Conservation (phyloP, 2,329 filamentous ascomycete species). For the Alternaria infectoria region DNA sequence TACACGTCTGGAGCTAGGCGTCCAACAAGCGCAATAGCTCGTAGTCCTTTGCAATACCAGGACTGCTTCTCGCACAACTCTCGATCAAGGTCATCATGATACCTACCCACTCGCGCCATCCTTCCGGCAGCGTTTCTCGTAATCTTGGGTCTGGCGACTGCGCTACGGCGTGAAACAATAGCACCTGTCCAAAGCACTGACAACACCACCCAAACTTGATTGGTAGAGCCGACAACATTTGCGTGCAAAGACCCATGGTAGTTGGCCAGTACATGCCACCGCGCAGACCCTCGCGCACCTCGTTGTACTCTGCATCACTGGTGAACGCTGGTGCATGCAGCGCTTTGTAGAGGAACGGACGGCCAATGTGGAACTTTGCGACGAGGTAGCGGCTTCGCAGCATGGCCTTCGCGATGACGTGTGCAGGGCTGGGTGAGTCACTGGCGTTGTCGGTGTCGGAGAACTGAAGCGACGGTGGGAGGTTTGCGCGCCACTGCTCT, state of each 20-base stretch:
- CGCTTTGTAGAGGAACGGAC: conserved; percentile 49
- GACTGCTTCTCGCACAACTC: conserved; percentile 40
- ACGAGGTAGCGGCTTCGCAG: conserved; percentile 47
- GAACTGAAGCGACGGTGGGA: conserved; percentile 57
- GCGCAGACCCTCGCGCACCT: conserved; percentile 36
- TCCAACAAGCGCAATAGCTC: conserved; percentile 43
- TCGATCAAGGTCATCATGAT: conserved; percentile 46
- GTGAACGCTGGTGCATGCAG: conserved; percentile 39
- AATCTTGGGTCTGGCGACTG: conserved; percentile 36
- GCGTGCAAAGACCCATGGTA: conserved; percentile 44
- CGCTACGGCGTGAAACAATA: conserved; percentile 43
- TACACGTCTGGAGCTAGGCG: neutral
- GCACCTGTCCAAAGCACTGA: conserved; percentile 47
- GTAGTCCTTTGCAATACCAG: conserved; percentile 44
- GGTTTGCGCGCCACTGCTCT: conserved; percentile 61
- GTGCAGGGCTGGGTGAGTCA: conserved; percentile 41
- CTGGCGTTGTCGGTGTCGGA: conserved; percentile 43
- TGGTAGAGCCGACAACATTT: conserved; percentile 44
- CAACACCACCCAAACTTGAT: conserved; percentile 49
- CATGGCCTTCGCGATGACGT: conserved; percentile 49
- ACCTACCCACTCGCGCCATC: conserved; percentile 46
- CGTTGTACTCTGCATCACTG: conserved; percentile 41
- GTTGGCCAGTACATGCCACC: conserved; percentile 48
- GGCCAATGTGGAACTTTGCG: conserved; percentile 47
- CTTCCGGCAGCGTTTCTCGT: conserved; percentile 39